These are phyloP conservation scores for Curvularia eragrostidis DNA, from an alignment of 2,329 filamentous ascomycete species.

Conservation along the genomic window DNA sequence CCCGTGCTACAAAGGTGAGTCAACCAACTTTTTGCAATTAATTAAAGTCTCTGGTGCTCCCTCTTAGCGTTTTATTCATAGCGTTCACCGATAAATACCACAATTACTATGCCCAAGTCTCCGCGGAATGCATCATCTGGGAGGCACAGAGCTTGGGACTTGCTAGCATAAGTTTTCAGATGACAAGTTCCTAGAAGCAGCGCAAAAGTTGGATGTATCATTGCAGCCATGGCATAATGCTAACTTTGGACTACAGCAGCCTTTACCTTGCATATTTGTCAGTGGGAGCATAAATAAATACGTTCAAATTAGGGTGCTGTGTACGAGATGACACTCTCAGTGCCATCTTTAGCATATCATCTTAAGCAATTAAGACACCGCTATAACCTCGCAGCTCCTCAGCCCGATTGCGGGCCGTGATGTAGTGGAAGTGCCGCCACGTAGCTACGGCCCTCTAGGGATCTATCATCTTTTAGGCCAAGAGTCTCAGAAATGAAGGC, in stretches of 20 bases:
- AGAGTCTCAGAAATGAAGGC: not conserved
- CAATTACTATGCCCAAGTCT: not conserved
- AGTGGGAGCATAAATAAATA: not conserved
- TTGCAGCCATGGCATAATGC: not conserved
- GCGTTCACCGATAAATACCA: not conserved
- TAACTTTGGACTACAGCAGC: not conserved
- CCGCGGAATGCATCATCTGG: not conserved
- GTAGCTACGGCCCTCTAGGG: not conserved
- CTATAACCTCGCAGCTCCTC: not conserved
- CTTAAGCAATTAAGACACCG: not conserved
- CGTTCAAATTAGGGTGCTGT: not conserved
- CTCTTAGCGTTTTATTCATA: not conserved
- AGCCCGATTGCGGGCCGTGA: not conserved
- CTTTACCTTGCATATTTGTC: not conserved
- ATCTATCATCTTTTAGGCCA: not conserved
- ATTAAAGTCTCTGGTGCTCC: not conserved
- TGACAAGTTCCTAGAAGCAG: not conserved
- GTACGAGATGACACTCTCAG: not conserved
- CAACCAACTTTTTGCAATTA: not conserved
- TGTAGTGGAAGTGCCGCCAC: not conserved
- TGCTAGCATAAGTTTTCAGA: not conserved
- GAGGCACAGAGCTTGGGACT: not conserved
- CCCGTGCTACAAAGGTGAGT: not conserved
- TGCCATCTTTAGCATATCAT: not conserved
- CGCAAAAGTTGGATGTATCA: not conserved